Base-by-base conservation (phyloP, 2,329 filamentous ascomycete species). In the Talaromyces marneffei region DNA sequence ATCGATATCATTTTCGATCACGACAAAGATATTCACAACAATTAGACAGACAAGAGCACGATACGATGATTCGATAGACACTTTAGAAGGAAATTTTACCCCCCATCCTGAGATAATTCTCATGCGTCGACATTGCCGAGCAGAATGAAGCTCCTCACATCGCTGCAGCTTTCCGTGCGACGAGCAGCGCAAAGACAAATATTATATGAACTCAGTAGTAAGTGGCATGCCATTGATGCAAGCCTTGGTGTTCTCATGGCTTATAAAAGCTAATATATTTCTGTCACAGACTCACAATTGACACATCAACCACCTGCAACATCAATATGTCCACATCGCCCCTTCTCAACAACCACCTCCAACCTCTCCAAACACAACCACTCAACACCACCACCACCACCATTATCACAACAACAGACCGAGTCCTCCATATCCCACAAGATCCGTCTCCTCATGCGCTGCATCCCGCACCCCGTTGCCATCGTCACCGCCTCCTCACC, bases 381-480 rank as follows among this genome's bases (percentile, higher is more conserved):
- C 4, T 20, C 20, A 27, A 29, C 20, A 31, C 18, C 33, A 29
- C 16, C 27, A 44, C 4, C 31, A 56, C 20, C 20, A 31, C 18
- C 33, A 29, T 9, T 27, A 44, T 7, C 31, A 56, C 20, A 52
- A 57, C 33, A 52, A 56, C 29, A 56, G 16, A 20, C 12, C 29
- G 59, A 55, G 2, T 48, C 57, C 31, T 44, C 42, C 2, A 42
- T 63, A 3, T 63, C 61, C 12, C 50, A 73, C 48, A 68, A 74
- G 59, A 71, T 80, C 65, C 78, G 77, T 54, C 70, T 74, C 20
- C 67, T 83, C 44, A 83, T 84, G 78, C 82, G 84, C 42, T 73
- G 75, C 23, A 79, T 86, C 4, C 81, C 82, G 0, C 80, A 84
- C 69, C 81, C 84, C 0, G 82, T 85, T 55, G 82, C 82, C 48